These are phyloP conservation scores for Podospora tetraspora DNA, from an alignment of 495 filamentous ascomycete genomes.

Conservation along the genomic window DNA sequence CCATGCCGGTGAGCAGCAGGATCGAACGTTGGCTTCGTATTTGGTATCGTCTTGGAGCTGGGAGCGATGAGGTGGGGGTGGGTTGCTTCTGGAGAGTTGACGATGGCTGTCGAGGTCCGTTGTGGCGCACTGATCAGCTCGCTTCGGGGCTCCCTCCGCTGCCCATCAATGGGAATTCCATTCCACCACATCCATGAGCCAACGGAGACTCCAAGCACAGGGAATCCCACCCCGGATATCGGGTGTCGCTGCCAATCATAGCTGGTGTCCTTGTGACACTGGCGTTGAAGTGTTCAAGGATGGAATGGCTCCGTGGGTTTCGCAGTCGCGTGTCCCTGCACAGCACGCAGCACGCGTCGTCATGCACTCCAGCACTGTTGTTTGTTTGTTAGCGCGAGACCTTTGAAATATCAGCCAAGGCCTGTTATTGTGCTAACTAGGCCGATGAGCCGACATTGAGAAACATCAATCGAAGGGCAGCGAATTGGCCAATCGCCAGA, in stretches of 20 bases:
- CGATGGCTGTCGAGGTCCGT: neutral
- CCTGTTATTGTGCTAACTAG: no score
- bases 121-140: neutral
- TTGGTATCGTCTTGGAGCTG: neutral
- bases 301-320: neutral
- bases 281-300: neutral
- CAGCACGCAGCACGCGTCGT: neutral
- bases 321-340: neutral
- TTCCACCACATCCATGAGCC: neutral
- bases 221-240: neutral
- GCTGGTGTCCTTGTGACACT: neutral
- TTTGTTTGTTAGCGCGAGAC: no score
- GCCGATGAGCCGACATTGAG: neutral
- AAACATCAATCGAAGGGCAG: neutral
- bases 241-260: neutral
- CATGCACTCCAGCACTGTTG: no score
- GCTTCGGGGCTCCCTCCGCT: neutral
- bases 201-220: neutral
- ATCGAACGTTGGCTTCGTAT: neutral
- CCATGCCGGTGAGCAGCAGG: conserved; percentile 16
- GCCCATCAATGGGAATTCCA: neutral
- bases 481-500: conserved; percentile 20
- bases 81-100: neutral
- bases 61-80: neutral
- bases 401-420: no score